Evolutionary conservation across 2,329 filamentous ascomycete species (phyloP), one percentile per base, ranked within the genome.

Genomic region (Fusarium multiceps): DNA sequence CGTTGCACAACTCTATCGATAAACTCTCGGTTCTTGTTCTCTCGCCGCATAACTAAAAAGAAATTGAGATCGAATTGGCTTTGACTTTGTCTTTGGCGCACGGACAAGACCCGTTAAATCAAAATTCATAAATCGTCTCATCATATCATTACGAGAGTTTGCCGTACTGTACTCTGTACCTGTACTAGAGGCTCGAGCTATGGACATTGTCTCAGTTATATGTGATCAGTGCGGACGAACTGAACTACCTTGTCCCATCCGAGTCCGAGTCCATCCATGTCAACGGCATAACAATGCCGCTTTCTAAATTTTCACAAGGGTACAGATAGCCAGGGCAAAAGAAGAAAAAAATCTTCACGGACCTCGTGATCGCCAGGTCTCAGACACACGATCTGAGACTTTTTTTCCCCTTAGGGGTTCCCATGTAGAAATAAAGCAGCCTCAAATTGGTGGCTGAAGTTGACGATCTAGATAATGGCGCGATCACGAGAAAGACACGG

Each of bases 311-410:
- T 55, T 40, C 34, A 59, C 49, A 55, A 48, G 42, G 27, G 8
- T 34, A 37, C 3, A 37, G 34, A 37, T 37, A 37, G 34, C 10
- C 34, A 37, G 9, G 34, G 34, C 10, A 37, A 37, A 11, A 18
- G 9, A 28, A n/a, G 30, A 45, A 20, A 12, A 41, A 28, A 28
- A 23, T 27, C 23, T 53, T 42, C 37, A 37, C 20, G 49, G 34
- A 42, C 54, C 34, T 48, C 37, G 53, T 59, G 46, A 43, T 59
- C 63, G 55, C 27, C 37, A 32, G 49, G 63, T 58, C 60, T 55
- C 40, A 62, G 59, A 69, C 68, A 71, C 30, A 50, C 25, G 51
- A 71, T 71, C 59, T 62, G 63, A 68, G 55, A 60, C 55, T 48
- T 30, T 65, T 7, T 59, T 51, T 14, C 48, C 25, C 43, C 45